Conservation (phyloP, 805 yeast genomes). For the Suhomyces sp. region DNA sequence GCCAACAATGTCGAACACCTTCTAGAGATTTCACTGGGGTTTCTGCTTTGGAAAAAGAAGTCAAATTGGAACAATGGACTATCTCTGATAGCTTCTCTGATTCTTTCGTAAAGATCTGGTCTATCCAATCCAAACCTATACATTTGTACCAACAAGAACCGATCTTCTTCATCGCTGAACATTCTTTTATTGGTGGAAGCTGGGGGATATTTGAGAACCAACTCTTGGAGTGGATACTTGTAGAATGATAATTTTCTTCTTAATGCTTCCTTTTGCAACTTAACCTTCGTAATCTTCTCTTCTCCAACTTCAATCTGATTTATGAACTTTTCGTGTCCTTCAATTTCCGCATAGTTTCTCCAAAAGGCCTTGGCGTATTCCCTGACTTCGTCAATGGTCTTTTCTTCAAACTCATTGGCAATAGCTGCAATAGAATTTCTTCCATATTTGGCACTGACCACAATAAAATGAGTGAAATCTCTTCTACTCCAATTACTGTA, state of each 20-base stretch:
- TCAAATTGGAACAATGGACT: conserved; percentile 83
- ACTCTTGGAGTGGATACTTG: conserved; percentile 75
- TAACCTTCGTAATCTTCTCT: conserved; percentile 64
- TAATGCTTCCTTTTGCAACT: conserved; percentile 74
- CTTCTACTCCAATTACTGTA: conserved; percentile 82
- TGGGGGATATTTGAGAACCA: conserved; percentile 71
- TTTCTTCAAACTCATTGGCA: conserved; percentile 77
- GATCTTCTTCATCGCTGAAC: conserved; percentile 86
- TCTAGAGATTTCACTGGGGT: conserved; percentile 74
- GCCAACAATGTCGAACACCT: conserved; percentile 77
- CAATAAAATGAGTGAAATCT: conserved; percentile 82
- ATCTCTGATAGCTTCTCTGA: conserved; percentile 69
- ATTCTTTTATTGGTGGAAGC: conserved; percentile 59
- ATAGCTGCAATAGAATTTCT: conserved; percentile 70
- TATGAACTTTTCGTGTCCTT: conserved; percentile 83
- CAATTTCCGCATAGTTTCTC: conserved; percentile 74
- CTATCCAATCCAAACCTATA: conserved; percentile 79
- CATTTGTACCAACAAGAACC: conserved; percentile 78
- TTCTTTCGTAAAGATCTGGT: conserved; percentile 73
- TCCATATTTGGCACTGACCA: conserved; percentile 74
- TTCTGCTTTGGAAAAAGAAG: conserved; percentile 80
- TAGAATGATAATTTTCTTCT: conserved; percentile 71
- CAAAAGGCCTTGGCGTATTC: conserved; percentile 81
- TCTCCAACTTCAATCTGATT: conserved; percentile 86
- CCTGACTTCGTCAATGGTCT: conserved; percentile 74